Conservation (phyloP, 2,329 filamentous ascomycete genomes). For the Xylaria sp. region DNA sequence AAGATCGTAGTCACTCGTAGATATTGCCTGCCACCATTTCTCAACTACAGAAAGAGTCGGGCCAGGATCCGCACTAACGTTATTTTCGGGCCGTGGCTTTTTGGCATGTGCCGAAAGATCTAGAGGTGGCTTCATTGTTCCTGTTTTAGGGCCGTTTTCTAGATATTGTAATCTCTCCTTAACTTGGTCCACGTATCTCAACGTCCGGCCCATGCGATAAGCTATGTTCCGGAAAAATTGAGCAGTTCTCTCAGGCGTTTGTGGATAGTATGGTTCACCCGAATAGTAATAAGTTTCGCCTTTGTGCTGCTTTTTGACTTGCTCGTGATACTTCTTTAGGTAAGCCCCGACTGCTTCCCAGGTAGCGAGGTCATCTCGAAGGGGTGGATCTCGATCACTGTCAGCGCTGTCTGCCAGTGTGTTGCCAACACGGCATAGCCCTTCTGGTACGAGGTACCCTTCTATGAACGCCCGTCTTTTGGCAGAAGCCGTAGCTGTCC, state of each 20-base stretch:
- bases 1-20: conserved; percentile 31
- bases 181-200: conserved; percentile 42
- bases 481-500: neutral
- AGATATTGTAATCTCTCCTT: conserved; percentile 38
- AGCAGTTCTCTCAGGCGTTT: conserved; percentile 42
- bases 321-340: conserved; percentile 21
- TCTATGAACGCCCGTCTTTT: conserved; percentile 33
- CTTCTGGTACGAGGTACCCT: conserved; percentile 34
- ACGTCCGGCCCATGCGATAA: conserved; percentile 54
- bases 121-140: conserved; percentile 3
- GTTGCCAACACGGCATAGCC: conserved; percentile 18
- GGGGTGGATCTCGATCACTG: conserved; percentile 36
- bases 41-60: conserved; percentile 9
- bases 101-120: conserved; percentile 33
- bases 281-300: conserved; percentile 1
- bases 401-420: conserved; percentile 14
- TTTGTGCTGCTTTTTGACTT: conserved; percentile 12
- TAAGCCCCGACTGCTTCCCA: conserved; percentile 41
- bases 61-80: neutral
- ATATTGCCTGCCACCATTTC: conserved; percentile 41
- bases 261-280: conserved; percentile 18
- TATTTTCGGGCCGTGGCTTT: conserved; percentile 27
- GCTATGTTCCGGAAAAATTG: conserved; percentile 51
- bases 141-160: neutral
- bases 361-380: conserved; percentile 41